Evolutionary conservation across 108 stramenopile species (phyloP).

Genomic region (Cyclotella baltica): DNA sequence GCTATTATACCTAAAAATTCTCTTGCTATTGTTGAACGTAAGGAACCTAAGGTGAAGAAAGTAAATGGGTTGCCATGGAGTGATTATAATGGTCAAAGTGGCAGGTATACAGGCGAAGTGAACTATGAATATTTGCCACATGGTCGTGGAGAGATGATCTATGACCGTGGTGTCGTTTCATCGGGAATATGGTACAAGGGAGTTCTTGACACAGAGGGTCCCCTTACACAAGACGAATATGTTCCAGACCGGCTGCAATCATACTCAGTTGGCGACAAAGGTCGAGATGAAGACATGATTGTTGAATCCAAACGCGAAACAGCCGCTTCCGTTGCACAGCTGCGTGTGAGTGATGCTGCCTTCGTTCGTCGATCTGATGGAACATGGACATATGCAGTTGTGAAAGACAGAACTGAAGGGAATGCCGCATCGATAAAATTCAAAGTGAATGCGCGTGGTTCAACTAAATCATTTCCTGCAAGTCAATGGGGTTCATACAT

Average conservation of each 20-base stretch:
- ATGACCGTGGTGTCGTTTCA: slow-evolving; percentile 45
- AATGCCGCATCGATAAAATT: slow-evolving; percentile 33
- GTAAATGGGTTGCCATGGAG: slow-evolving; percentile 55
- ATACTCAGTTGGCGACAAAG: slow-evolving; percentile 51
- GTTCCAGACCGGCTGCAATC: slow-evolving; percentile 24
- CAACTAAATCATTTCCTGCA: slow-evolving; percentile 46
- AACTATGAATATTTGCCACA: slow-evolving; percentile 46
- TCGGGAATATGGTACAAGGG: slow-evolving; percentile 54
- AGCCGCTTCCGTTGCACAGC: slow-evolving; percentile 22
- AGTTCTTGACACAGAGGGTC: slow-evolving; percentile 53
- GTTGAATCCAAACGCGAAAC: slow-evolving; percentile 42
- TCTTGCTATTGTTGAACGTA: slow-evolving; percentile 22
- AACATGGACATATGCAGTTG: slow-evolving; percentile 52
- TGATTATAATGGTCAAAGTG: slow-evolving; percentile 52
- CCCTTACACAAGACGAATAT: slow-evolving; percentile 16
- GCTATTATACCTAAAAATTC: background rate
- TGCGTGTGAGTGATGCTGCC: slow-evolving; percentile 41
- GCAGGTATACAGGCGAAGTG: slow-evolving; percentile 49
- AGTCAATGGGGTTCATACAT: slow-evolving; percentile 47
- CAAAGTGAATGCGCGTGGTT: slow-evolving; percentile 49
- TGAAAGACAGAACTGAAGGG: slow-evolving; percentile 39
- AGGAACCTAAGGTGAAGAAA: slow-evolving; percentile 27
- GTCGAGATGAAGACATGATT: slow-evolving; percentile 45
- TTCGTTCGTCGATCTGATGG: slow-evolving; percentile 55
- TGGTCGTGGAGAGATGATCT: slow-evolving; percentile 47